Conservation (phyloP, 208 protist species). For the Acanthamoeba lenticulata region DNA sequence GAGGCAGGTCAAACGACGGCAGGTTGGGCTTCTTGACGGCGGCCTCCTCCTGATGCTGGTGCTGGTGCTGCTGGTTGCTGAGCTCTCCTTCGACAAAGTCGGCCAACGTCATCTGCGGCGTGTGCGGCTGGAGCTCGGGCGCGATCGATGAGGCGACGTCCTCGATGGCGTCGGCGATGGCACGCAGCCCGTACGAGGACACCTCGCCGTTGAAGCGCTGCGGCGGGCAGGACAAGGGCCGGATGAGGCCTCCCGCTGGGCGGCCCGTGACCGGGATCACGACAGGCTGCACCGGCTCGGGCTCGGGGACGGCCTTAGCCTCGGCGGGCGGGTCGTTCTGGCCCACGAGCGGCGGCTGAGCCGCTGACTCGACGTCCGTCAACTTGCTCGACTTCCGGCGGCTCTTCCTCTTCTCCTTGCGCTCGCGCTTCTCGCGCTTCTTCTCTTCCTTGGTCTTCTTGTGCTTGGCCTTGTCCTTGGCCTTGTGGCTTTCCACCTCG, state of each 20-base stretch:
- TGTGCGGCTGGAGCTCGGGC: not conserved
- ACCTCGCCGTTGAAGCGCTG: constrained; percentile 35
- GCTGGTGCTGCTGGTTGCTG: not conserved
- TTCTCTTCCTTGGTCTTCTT: not conserved
- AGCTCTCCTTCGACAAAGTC: not conserved
- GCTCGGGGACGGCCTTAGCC: not conserved
- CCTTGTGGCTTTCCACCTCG: not conserved
- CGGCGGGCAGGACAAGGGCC: not conserved
- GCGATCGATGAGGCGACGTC: not conserved
- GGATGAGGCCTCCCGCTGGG: not conserved
- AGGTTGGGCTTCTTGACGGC: constrained; percentile 50
- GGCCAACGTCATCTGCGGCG: constrained; percentile 8
- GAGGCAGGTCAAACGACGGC: constrained; percentile 39
- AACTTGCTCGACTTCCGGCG: not conserved
- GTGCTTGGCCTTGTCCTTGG: not conserved
- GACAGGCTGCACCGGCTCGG: not conserved
- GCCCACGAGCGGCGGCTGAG: not conserved
- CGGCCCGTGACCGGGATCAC: not conserved
- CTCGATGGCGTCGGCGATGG: not conserved
- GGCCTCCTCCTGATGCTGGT: not conserved
- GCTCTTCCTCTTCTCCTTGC: constrained; percentile 9
- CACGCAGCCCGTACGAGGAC: constrained; percentile 35
- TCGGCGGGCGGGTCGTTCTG: not conserved
- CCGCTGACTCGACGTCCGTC: not conserved
- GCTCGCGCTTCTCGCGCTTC: not conserved